Base-by-base conservation (phyloP, 1,284 basidiomycete genomes). In the Ganoderma leucocontextum region DNA sequence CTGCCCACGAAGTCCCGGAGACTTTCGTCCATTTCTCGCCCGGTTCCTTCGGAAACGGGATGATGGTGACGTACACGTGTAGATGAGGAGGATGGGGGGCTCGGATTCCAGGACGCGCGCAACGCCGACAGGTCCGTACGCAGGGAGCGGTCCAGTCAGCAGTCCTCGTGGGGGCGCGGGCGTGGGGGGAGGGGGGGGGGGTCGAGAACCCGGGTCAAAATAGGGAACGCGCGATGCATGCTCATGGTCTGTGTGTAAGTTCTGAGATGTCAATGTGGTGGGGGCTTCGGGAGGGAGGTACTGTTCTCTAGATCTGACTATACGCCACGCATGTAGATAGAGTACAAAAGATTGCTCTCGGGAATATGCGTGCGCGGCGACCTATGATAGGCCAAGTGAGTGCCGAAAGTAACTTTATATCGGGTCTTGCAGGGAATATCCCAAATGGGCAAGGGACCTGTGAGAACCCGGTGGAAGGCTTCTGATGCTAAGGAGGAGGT, bases 21-120 rank as follows among this genome's bases (percentile, higher is more conserved):
- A 89, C 88, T 64, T 83, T 83, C 53, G 79, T 72, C 86, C 92
- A 96, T 74, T 93, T 91, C 2, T 86, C 83, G 2, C 87, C 88
- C 0, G 95, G 91, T 57, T 81, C 79, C 60, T 82, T 73, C 58
- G 10, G 22, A 0, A 22, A n/a, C 19, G n/a, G 44, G 2, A 29
- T 29, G 2, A 29, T 29, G 29, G 29, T 29, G 7, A 7, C 22
- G n/a, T 25, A 29, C n/a, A 49, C 47, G 47, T 3, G 47, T 13
- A 13, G 47, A 49, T 25, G 47, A 2, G 47, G 22, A 25, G 22
- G 22, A 25, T n/a, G 4, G 22, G 10, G 22, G 70, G 53, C 0
- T 64, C 25, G 2, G 67, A 53, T 22, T 25, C 58, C 13, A 64
- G 63, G 12, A 42, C 33, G 19, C 57, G 41, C 8, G 63, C 55